Conservation (phyloP, 2,329 filamentous ascomycete genomes). For the Colletotrichum aenigma region DNA sequence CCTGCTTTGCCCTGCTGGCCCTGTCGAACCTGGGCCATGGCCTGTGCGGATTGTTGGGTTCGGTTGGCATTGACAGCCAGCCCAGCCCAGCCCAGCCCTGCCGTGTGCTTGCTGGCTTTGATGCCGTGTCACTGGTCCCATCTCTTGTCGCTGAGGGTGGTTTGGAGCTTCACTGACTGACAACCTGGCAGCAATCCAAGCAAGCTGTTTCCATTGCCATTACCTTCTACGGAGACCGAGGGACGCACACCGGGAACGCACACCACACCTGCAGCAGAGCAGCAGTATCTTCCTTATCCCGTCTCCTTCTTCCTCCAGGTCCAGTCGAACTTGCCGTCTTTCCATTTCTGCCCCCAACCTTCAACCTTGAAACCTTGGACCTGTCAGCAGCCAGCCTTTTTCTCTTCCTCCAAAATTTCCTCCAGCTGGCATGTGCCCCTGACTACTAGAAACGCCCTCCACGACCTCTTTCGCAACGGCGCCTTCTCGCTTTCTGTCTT, state of each 20-base stretch:
- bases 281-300: neutral
- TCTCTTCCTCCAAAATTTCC: slow-evolving; percentile 13
- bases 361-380: slow-evolving; percentile 14
- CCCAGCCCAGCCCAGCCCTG: neutral
- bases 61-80: neutral
- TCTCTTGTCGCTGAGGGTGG: neutral
- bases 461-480: neutral
- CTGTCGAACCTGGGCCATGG: neutral
- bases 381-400: slow-evolving; percentile 14
- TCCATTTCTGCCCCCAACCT: neutral
- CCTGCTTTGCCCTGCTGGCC: neutral
- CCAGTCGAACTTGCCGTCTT: neutral
- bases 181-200: neutral
- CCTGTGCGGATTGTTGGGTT: neutral
- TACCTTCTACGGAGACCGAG: slow-evolving; percentile 4
- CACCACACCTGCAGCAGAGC: neutral
- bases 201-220: slow-evolving; percentile 3
- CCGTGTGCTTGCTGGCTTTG: neutral
- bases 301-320: neutral
- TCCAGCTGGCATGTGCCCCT: slow-evolving; percentile 21
- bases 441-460: slow-evolving; percentile 1
- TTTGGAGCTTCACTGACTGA: neutral
- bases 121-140: neutral
- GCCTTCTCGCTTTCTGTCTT: neutral
- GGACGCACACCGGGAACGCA: neutral